These are phyloP conservation scores for Antrodiella citrinella DNA, from an alignment of 768 basidiomycete species.

Conservation along the genomic window DNA sequence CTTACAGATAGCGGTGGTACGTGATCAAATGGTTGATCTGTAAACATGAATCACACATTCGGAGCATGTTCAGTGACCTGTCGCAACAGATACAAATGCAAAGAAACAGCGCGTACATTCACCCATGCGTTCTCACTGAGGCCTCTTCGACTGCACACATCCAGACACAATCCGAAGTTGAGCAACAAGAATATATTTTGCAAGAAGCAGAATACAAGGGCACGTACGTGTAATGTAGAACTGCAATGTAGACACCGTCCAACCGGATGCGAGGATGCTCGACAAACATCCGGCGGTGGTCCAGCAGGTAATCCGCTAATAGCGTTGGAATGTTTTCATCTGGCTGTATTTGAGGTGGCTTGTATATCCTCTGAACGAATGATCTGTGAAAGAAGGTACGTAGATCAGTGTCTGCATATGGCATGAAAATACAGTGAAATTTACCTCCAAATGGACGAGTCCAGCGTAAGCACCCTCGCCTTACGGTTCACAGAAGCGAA, in stretches of 20 bases:
- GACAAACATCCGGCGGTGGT: conserved; percentile 72
- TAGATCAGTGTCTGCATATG: not conserved
- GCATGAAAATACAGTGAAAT: conserved; percentile 10
- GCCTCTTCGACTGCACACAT: conserved; percentile 51
- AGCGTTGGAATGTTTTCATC: conserved; percentile 35
- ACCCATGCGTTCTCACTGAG: conserved; percentile 83
- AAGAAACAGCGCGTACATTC: conserved; percentile 44
- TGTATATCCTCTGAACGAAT: conserved; percentile 59
- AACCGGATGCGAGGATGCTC: conserved; percentile 79
- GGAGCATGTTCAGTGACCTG: not conserved
- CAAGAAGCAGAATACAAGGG: not conserved
- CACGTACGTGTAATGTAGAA: conserved; percentile 79
- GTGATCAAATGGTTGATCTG: conserved; percentile 83
- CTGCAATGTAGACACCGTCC: conserved; percentile 88
- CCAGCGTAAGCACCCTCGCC: conserved; percentile 64
- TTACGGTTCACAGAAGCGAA: conserved; percentile 71
- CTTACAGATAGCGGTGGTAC: conserved; percentile 87
- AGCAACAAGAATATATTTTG: conserved; percentile 4
- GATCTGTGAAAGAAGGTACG: too few relatives aligned
- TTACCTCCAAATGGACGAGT: conserved; percentile 71
- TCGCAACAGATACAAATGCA: not conserved
- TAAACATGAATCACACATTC: conserved; percentile 5
- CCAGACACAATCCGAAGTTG: conserved; percentile 9
- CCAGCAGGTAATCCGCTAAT: conserved; percentile 44
- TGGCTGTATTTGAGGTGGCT: conserved; percentile 63